These are phyloP conservation scores for Eucalyptus marginata DNA, from an alignment of 345 rosid species.

Conservation along the genomic window DNA sequence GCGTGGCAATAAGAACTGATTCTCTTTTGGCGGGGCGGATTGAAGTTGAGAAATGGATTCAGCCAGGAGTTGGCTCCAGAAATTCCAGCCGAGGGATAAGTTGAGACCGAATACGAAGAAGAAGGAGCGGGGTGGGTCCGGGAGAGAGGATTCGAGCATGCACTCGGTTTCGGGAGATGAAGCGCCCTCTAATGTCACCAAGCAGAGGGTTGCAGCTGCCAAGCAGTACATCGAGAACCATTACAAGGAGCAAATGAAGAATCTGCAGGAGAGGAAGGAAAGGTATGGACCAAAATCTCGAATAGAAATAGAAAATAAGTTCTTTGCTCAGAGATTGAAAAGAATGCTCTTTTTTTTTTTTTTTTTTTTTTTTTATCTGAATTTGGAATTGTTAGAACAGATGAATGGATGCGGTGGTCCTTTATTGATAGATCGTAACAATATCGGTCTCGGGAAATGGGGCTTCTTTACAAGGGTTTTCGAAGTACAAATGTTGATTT, in stretches of 20 bases:
- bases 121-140: conserved; percentile 15
- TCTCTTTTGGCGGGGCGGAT: not conserved
- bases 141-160: conserved; percentile 2
- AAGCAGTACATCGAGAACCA: conserved; percentile 85
- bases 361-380: too few relatives aligned
- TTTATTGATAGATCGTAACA: not conserved
- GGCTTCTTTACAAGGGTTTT: not conserved
- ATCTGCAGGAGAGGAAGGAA: conserved; percentile 67
- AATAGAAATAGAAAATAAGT: not conserved
- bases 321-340: not conserved
- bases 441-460: not conserved
- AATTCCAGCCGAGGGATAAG: not conserved
- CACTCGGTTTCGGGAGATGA: conserved; percentile 7
- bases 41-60: not conserved
- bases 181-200: conserved; percentile 42
- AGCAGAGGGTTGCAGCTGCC: conserved; percentile 74
- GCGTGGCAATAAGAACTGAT: not conserved
- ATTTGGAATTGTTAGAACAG: not conserved
- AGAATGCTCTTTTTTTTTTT: not conserved
- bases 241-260: conserved; percentile 82
- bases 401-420: not conserved
- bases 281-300: conserved; percentile 14
- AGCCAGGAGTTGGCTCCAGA: conserved; percentile 3
- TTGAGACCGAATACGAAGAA: not conserved
- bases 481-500: not conserved